phyloP scores from a whole-genome alignment of 2,329 filamentous ascomycete species.

The Cladosporium sp. region DNA sequence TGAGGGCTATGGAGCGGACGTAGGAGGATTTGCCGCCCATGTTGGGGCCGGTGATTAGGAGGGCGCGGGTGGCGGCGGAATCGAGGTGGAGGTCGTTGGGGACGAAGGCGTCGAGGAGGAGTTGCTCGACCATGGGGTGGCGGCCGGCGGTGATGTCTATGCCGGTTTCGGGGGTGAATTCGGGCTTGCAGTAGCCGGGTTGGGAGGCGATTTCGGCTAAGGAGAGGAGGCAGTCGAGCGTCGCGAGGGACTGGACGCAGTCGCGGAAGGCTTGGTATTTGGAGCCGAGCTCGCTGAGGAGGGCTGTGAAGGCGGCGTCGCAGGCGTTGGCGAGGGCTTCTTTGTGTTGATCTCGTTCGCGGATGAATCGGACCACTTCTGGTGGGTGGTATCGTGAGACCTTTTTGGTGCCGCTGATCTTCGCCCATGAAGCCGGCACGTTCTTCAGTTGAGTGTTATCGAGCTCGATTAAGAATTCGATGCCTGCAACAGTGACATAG shows the following conservation, averaged over 20 bases:
- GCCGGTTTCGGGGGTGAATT: conserved; percentile 58
- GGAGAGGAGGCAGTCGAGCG: conserved; percentile 83
- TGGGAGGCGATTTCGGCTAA: conserved; percentile 78
- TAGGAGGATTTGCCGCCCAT: conserved; percentile 99
- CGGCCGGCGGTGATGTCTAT: conserved; percentile 71
- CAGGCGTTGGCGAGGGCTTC: conserved; percentile 90
- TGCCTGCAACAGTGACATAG: conserved; percentile 80
- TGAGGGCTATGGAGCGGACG: conserved; percentile 84
- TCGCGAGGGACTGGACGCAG: conserved; percentile 77
- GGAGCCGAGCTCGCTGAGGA: conserved; percentile 70
- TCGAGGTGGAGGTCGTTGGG: conserved; percentile 74
- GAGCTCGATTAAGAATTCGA: conserved; percentile 93
- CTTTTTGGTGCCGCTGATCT: conserved; percentile 92
- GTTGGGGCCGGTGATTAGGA: conserved; percentile 93
- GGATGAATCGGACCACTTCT: conserved; percentile 74
- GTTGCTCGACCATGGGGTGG: conserved; percentile 93
- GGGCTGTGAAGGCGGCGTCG: conserved; percentile 69
- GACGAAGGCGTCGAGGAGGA: conserved; percentile 80
- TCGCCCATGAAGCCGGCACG: conserved; percentile 90
- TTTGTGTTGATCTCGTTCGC: conserved; percentile 89
- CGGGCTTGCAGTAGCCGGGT: conserved; percentile 81
- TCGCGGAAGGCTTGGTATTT: conserved; percentile 89
- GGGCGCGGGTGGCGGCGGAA: conserved; percentile 60
- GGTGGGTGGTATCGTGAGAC: conserved; percentile 91
- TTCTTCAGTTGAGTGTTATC: conserved; percentile 75